Evolutionary conservation across 2,329 filamentous ascomycete species (phyloP).

Genomic region (Phialophora macrospora): DNA sequence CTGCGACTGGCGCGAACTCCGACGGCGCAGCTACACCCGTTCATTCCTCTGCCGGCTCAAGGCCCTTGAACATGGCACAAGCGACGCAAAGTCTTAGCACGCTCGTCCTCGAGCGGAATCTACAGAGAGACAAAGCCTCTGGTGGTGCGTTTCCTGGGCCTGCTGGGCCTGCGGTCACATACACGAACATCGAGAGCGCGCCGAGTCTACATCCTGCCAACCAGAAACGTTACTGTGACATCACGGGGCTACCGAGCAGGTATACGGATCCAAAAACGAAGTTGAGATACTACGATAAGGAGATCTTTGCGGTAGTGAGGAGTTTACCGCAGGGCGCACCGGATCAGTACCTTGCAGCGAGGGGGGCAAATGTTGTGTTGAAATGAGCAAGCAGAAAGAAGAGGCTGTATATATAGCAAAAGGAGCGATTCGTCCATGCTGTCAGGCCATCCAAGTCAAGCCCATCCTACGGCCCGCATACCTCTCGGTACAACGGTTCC

Average conservation of each 20-base stretch:
- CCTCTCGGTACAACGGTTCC: constrained; percentile 79
- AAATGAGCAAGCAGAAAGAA: constrained; percentile 63
- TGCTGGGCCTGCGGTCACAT: constrained; percentile 73
- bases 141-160: constrained; percentile 20
- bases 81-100: constrained; percentile 85
- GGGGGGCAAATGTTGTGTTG: constrained; percentile 89
- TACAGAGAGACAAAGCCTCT: constrained; percentile 40
- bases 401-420: background rate
- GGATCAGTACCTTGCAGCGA: constrained; percentile 85
- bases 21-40: constrained; percentile 49
- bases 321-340: constrained; percentile 78
- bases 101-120: constrained; percentile 83
- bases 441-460: constrained; percentile 96
- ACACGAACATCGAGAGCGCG: constrained; percentile 95
- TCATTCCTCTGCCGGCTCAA: constrained; percentile 44
- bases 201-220: constrained; percentile 79
- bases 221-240: constrained; percentile 89
- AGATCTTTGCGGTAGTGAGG: constrained; percentile 85
- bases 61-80: constrained; percentile 77
- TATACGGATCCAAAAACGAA: constrained; percentile 96
- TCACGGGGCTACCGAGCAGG: constrained; percentile 87
- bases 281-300: constrained; percentile 87
- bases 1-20: constrained; percentile 45
- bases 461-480: constrained; percentile 81
- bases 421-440: constrained; percentile 44